Conservation (phyloP, 371 early-diverging fungal species). For the Actinomucor elegans region DNA sequence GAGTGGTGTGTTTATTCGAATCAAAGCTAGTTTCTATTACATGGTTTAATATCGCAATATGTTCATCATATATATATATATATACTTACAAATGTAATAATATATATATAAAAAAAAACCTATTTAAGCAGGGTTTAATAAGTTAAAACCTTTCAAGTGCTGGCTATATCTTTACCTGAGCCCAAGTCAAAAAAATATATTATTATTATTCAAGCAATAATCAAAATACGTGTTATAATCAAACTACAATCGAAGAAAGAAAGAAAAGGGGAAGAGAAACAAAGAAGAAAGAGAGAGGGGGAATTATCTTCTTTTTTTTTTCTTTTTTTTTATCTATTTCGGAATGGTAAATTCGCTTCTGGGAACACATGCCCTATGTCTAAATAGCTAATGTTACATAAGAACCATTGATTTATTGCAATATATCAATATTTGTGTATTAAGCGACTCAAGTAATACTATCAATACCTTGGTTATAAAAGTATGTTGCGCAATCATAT, state of each 20-base stretch:
- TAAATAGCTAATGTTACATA: no score
- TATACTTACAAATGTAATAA: neutral
- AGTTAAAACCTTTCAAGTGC: neutral
- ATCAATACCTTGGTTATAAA: no score
- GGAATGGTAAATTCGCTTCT: no score
- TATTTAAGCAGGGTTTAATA: neutral
- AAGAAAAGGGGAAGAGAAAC: neutral
- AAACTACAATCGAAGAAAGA: neutral
- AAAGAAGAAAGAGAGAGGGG: neutral
- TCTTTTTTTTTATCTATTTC: conserved; percentile 2
- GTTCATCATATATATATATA: neutral
- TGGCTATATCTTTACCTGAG: neutral
- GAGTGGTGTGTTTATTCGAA: neutral
- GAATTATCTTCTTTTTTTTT: neutral
- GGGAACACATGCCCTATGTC: no score
- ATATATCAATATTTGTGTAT: no score
- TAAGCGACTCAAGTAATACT: no score
- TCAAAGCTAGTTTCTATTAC: neutral
- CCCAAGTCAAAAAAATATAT: conserved; percentile 6
- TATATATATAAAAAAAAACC: conserved; percentile 8
- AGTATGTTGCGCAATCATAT: no score
- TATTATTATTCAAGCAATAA: neutral
- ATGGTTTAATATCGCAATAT: neutral
- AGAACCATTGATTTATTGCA: no score
- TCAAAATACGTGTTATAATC: no score